Percentiles rank a stretch among this genome's conserved stretches.
Conservation (phyloP, 345 rosid species). For the Salix arbutifolia region DNA sequence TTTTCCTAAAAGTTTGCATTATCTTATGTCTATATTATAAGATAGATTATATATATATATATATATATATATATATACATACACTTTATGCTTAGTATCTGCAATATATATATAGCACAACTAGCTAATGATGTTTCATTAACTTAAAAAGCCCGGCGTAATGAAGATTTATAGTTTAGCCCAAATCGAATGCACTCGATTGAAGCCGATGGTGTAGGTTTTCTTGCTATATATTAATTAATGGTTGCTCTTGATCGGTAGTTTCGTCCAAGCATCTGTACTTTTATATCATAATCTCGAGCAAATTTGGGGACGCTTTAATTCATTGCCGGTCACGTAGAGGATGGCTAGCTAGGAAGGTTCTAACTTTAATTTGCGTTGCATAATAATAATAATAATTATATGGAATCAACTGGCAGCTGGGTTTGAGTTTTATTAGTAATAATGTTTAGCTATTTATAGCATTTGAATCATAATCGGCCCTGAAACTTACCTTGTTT, state of each 20-base stretch:
- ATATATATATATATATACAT: too few relatives aligned
- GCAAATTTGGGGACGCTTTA: not conserved
- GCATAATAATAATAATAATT: too few relatives aligned
- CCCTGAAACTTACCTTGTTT: too few relatives aligned
- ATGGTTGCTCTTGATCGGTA: too few relatives aligned
- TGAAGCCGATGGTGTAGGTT: not conserved
- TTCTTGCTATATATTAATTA: not conserved
- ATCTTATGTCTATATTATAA: constrained; percentile 11
- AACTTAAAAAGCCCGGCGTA: not conserved
- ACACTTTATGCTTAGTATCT: constrained; percentile 14
- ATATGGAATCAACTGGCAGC: too few relatives aligned
- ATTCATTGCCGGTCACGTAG: not conserved
- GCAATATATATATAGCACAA: not conserved
- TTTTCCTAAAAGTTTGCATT: constrained; percentile 45
- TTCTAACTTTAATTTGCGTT: too few relatives aligned
- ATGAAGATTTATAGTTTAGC: not conserved
- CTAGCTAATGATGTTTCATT: not conserved
- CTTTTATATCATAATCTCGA: not conserved
- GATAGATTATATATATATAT: too few relatives aligned
- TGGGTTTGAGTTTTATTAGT: too few relatives aligned
- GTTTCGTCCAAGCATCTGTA: not conserved
- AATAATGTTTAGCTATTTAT: too few relatives aligned
- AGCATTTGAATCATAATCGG: too few relatives aligned
- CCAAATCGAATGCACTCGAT: not conserved
- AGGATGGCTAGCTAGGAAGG: not conserved